A percentile compares a stretch with the other conserved stretches of the same genome.
phyloP scores from a whole-genome alignment of 2,329 filamentous ascomycete species.

The Colletotrichum sp. region DNA sequence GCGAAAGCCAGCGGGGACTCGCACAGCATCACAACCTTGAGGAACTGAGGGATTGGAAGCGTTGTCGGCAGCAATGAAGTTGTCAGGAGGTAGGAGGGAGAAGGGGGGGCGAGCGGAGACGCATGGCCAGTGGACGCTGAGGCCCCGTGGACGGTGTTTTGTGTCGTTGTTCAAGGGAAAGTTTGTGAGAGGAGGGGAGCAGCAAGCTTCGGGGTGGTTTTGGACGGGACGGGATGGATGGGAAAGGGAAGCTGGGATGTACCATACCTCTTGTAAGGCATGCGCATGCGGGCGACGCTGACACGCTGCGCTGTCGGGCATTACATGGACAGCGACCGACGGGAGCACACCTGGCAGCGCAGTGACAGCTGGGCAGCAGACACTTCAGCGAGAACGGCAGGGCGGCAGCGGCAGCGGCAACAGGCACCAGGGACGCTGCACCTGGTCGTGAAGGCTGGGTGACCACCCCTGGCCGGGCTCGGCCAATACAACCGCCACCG shows the following conservation, averaged over 20 bases:
- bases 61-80: background rate
- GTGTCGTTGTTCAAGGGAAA: slow-evolving; percentile 8
- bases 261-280: background rate
- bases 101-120: slow-evolving; percentile 9
- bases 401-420: slow-evolving; percentile 2
- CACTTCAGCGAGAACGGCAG: background rate
- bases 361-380: background rate
- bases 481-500: background rate
- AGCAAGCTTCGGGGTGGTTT: slow-evolving; percentile 16
- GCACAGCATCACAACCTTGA: slow-evolving; percentile 11
- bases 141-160: slow-evolving; percentile 17
- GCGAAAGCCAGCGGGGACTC: slow-evolving; percentile 6
- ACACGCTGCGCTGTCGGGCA: background rate
- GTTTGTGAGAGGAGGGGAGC: background rate
- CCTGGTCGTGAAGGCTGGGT: background rate
- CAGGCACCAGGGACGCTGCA: slow-evolving; percentile 6
- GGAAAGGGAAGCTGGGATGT: background rate
- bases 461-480: background rate
- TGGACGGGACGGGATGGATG: background rate
- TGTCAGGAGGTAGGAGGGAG: background rate
- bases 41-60: background rate
- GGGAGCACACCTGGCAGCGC: background rate
- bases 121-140: slow-evolving; percentile 16
- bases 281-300: background rate
- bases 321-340: background rate